Evolutionary conservation across 495 filamentous ascomycete species (phyloP), one percentile per base, ranked within the genome.

Genomic region (Oidiodendron maius): DNA sequence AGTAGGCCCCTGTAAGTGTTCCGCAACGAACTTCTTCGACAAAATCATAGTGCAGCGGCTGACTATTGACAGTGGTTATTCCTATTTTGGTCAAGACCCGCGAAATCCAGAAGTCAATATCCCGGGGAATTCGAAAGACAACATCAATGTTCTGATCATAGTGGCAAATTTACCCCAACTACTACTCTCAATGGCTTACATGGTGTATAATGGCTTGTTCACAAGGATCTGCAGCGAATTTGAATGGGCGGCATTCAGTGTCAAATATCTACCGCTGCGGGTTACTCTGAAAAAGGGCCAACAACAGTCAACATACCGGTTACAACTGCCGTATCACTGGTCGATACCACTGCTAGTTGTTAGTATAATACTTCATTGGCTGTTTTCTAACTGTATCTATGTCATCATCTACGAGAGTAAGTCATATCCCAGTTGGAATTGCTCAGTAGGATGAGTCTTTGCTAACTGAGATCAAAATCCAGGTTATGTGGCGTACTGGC

Each of bases 81-180:
- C 37, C 18, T 18, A 24, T 40, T 42, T 46, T 49, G 53, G 11
- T 44, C 20, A 13, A 20, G 40, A 44, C 13, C 18, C 40, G 40
- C 20, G 37, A 12, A 23, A 22, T 44, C 10, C 17, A 44, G 18
- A 22, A 10, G 11, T 44, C 40, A 23, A 22, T 23, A 11, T 28
- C 12, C 10, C 6, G 9, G 40, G 40, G 28, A 32, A 32, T 32
- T 32, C 28, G 28, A 32, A 32, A 32, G 28, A 32, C 28, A 32
- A 32, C 40, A 11, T 44, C 20, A 40, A 12, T 12, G 37, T 12
- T 40, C 10, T 18, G 11, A 18, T 40, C 18, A 12, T 40, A 12
- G 11, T 67, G 4, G 66, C 65, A 39, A 73, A 73, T 48, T 40
- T 51, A 8, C 70, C 70, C 0, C 72, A 76, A 38, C 30, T 64